phyloP scores from a whole-genome alignment of 495 filamentous ascomycete genomes.

The Lepraria neglecta region DNA sequence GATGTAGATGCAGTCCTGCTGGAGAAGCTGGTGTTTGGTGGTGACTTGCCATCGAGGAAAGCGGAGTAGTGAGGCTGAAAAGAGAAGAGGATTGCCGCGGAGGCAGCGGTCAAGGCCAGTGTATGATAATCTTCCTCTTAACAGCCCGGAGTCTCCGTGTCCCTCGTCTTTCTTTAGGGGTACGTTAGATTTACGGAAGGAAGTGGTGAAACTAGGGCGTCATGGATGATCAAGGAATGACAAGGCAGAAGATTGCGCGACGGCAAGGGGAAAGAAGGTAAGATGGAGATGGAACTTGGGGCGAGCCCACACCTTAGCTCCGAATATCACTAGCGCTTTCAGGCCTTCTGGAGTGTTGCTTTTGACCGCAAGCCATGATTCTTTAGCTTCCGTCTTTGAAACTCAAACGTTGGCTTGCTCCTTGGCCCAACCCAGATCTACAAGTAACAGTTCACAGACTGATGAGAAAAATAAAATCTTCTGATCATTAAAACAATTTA shows the following conservation, averaged over 20 bases:
- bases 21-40: constrained; percentile 52
- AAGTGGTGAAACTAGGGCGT: neutral
- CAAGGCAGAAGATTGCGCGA: constrained; percentile 11
- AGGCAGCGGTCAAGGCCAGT: constrained; percentile 9
- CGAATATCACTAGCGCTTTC: neutral
- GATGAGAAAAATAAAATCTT: too few species aligned
- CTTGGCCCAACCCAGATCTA: too few species aligned
- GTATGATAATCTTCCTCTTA: neutral
- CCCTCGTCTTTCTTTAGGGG: too few species aligned
- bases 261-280: constrained; percentile 9
- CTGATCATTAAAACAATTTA: too few species aligned
- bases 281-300: constrained; percentile 10
- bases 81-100: constrained; percentile 12
- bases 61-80: constrained; percentile 9
- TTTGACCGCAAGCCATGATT: too few species aligned
- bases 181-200: too few species aligned
- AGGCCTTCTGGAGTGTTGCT: too few species aligned
- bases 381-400: too few species aligned
- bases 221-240: constrained; percentile 1
- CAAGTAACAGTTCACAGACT: too few species aligned
- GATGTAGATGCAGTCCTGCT: constrained; percentile 42
- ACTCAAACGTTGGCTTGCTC: too few species aligned
- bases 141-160: neutral
- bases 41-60: constrained; percentile 23
- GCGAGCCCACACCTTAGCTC: constrained; percentile 3